Conservation (phyloP, 139 green algal genomes). For the Coelastrella sp. region DNA sequence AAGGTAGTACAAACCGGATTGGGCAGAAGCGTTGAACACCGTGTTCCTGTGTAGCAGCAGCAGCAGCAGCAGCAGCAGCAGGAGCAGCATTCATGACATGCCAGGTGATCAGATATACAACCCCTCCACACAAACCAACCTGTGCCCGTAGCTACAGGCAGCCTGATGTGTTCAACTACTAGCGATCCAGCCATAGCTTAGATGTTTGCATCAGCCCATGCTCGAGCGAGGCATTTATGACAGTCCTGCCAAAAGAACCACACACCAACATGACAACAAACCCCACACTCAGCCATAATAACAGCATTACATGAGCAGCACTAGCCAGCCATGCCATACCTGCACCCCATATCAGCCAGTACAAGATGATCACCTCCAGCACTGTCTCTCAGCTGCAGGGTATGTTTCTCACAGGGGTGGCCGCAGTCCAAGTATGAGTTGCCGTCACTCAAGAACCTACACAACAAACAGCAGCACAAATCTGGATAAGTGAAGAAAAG, state of each 20-base stretch:
- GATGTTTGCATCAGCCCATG: no score
- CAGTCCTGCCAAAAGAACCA: no score
- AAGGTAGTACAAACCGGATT: conserved; percentile 61
- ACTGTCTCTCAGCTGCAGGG: conserved; percentile 80
- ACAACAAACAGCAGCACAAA: background rate
- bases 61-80: no score
- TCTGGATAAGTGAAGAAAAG: no score
- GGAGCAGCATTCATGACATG: no score
- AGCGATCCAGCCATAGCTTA: no score
- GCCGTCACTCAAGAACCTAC: conserved; percentile 81
- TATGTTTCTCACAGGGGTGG: conserved; percentile 87
- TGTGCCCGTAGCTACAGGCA: no score
- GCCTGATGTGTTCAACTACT: no score
- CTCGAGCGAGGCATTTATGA: no score
- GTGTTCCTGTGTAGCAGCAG: conserved; percentile 76
- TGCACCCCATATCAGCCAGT: conserved; percentile 87
- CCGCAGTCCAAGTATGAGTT: conserved; percentile 86
- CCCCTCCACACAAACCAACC: no score
- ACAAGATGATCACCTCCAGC: conserved; percentile 86
- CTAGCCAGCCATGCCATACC: conserved; percentile 50
- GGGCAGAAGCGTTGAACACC: conserved; percentile 86
- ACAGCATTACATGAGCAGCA: background rate
- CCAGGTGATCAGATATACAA: no score
- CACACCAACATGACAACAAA: background rate
- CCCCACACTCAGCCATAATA: background rate